phyloP scores from a whole-genome alignment of 257 asterid genomes.

The Buddleja alternifolia region DNA sequence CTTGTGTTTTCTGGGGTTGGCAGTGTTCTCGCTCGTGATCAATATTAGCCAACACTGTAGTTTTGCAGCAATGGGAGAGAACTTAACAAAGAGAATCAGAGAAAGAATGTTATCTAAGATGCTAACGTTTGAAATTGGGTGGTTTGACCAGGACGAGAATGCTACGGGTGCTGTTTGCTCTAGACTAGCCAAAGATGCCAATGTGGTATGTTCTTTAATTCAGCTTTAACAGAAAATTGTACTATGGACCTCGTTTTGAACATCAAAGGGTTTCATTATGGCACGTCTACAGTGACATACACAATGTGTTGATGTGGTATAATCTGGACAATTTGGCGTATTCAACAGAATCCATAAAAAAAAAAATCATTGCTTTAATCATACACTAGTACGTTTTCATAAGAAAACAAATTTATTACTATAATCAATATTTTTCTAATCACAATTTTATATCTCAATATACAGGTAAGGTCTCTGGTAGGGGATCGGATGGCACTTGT shows the following conservation, averaged over 20 bases:
- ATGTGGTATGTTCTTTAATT: constrained; percentile 42
- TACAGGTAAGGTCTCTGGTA: constrained; percentile 61
- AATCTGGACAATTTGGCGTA: too few relatives aligned
- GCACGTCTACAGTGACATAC: too few relatives aligned
- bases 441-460: neutral
- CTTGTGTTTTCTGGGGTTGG: constrained; percentile 50
- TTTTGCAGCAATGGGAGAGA: constrained; percentile 72
- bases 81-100: constrained; percentile 61
- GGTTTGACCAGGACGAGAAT: constrained; percentile 68
- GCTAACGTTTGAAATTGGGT: constrained; percentile 64
- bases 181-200: constrained; percentile 66
- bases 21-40: constrained; percentile 50
- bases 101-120: constrained; percentile 64
- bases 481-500: constrained; percentile 65
- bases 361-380: too few relatives aligned
- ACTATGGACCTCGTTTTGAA: neutral
- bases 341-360: too few relatives aligned
- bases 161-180: constrained; percentile 61
- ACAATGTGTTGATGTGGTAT: too few relatives aligned
- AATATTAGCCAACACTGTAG: constrained; percentile 57
- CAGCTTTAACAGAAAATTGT: too few relatives aligned
- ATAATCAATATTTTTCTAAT: neutral
- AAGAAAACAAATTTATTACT: too few relatives aligned
- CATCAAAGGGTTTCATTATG: too few relatives aligned
- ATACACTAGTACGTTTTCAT: too few relatives aligned